These are phyloP conservation scores for Aquilaria agallochum DNA, from an alignment of 441 rosid genomes.

Conservation along the genomic window DNA sequence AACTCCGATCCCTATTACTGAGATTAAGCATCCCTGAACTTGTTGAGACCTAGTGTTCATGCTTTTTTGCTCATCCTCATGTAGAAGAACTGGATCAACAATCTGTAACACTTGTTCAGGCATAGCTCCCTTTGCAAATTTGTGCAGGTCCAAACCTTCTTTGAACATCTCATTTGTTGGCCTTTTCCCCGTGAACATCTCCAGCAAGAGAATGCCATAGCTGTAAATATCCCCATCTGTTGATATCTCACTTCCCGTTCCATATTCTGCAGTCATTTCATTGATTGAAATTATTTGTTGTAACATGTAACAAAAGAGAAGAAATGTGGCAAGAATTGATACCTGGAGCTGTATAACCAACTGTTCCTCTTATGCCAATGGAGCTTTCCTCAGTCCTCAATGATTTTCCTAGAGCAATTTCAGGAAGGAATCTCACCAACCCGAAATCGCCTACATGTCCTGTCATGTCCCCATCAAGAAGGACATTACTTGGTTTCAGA, in stretches of 20 bases:
- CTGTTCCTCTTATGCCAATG: slow-evolving; percentile 27
- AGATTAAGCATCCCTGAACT: neutral
- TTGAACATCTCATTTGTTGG: slow-evolving; percentile 35
- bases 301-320: neutral
- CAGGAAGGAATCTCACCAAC: slow-evolving; percentile 30
- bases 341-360: slow-evolving; percentile 48
- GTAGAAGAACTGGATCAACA: slow-evolving; percentile 10
- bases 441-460: slow-evolving; percentile 44
- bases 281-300: neutral
- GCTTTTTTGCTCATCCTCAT: neutral
- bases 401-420: too few species aligned
- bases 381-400: too few species aligned
- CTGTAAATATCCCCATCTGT: slow-evolving; percentile 41
- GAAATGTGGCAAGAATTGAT: slow-evolving; percentile 7
- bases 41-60: neutral
- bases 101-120: slow-evolving; percentile 6
- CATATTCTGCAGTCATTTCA: slow-evolving; percentile 29
- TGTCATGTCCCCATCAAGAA: slow-evolving; percentile 45
- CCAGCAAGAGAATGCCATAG: slow-evolving; percentile 38
- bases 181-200: slow-evolving; percentile 37
- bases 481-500: slow-evolving; percentile 45
- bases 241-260: slow-evolving; percentile 30
- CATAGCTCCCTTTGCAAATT: slow-evolving; percentile 29
- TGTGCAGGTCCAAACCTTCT: slow-evolving; percentile 30
- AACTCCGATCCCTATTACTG: slow-evolving; percentile 5